Conservation (phyloP, 2,329 filamentous ascomycete genomes). For the Amphichorda felina region DNA sequence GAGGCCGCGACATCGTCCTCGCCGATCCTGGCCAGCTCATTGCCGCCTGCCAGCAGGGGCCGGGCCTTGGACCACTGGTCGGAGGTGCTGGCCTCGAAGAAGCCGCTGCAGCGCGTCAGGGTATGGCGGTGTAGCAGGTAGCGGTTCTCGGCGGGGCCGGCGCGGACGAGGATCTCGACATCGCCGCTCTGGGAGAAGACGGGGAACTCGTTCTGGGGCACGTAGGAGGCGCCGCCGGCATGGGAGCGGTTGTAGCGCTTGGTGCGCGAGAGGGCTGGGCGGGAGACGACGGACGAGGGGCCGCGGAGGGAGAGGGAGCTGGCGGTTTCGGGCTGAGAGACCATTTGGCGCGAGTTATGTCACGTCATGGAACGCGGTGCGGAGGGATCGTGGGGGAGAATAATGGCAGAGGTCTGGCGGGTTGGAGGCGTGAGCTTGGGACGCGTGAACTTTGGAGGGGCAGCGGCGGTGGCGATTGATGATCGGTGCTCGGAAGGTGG, state of each 20-base stretch:
- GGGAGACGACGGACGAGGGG: constrained; percentile 45
- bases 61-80: constrained; percentile 52
- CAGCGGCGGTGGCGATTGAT: no score
- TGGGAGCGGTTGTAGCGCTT: constrained; percentile 76
- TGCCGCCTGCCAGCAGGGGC: constrained; percentile 16
- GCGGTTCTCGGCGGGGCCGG: constrained; percentile 52
- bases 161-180: constrained; percentile 74
- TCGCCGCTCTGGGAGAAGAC: constrained; percentile 84
- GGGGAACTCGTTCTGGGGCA: constrained; percentile 82
- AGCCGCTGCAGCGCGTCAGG: constrained; percentile 79
- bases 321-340: constrained; percentile 7
- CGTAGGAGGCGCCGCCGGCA: constrained; percentile 56
- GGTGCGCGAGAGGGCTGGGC: constrained; percentile 42
- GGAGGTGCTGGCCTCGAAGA: constrained; percentile 80
- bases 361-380: no score
- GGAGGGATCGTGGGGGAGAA: no score
- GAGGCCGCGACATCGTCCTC: constrained; percentile 20
- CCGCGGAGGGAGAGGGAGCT: constrained; percentile 24
- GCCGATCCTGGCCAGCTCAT: constrained; percentile 42
- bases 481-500: no score
- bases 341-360: constrained; percentile 2
- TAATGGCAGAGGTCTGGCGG: no score
- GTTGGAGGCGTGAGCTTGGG: no score
- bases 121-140: constrained; percentile 85
- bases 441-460: no score